Evolutionary conservation across 1,284 basidiomycete species (phyloP).

Genomic region (Cutaneotrichosporon sp.): DNA sequence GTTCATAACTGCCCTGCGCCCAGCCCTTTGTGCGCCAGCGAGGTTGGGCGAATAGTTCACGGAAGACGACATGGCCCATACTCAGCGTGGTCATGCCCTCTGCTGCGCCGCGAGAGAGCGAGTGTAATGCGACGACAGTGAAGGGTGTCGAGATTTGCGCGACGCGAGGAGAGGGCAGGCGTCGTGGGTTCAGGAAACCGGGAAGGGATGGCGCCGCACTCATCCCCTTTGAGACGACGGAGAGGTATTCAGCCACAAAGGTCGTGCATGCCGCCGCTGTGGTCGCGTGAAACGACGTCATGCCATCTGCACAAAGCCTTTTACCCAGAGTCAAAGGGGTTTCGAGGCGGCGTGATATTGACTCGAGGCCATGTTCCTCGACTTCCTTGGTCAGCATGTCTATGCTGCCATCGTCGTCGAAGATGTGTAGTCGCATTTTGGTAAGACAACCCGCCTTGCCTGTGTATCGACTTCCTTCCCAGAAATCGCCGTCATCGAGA

Average conservation of each 20-base stretch:
- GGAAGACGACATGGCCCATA: conserved; percentile 72
- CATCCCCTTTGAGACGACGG: background rate
- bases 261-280: conserved; percentile 26
- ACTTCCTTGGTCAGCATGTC: background rate
- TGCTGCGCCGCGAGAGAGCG: conserved; percentile 63
- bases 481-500: conserved; percentile 45
- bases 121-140: conserved; percentile 56
- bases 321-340: too few species aligned
- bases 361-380: conserved; percentile 6
- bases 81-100: conserved; percentile 77
- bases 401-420: conserved; percentile 26
- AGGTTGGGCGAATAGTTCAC: conserved; percentile 60
- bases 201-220: conserved; percentile 24
- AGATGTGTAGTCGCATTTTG: conserved; percentile 35
- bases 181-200: conserved; percentile 38
- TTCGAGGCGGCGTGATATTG: background rate
- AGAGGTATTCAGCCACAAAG: conserved; percentile 35
- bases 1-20: conserved; percentile 39
- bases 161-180: conserved; percentile 42
- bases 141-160: conserved; percentile 43
- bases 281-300: conserved; percentile 33
- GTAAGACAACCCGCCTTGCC: conserved; percentile 35
- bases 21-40: conserved; percentile 42
- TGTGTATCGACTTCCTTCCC: conserved; percentile 45
- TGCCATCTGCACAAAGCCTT: conserved; percentile 11